Conservation (phyloP, 306 rosid genomes). For the Macrotyloma uniflorum region DNA sequence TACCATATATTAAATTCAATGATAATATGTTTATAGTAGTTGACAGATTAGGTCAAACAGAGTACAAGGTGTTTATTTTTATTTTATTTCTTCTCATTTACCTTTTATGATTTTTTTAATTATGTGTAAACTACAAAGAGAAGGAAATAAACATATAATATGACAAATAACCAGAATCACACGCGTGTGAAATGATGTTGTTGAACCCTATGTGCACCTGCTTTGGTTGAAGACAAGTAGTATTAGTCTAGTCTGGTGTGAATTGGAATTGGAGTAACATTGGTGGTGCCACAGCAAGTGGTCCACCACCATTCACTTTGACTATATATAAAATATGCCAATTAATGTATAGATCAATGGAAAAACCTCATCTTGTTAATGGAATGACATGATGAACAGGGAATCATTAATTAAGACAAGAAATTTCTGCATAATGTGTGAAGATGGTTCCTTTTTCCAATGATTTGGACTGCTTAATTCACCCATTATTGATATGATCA, state of each 20-base stretch:
- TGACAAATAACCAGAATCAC: background rate
- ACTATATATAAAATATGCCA: background rate
- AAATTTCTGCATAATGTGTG: background rate
- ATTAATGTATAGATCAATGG: background rate
- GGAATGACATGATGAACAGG: background rate
- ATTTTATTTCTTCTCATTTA: background rate
- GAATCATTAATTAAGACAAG: background rate
- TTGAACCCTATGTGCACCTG: background rate
- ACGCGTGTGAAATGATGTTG: constrained; percentile 7
- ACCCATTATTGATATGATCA: background rate
- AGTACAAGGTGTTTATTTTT: background rate
- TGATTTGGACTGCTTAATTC: background rate
- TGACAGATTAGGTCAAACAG: background rate
- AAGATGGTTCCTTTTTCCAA: background rate
- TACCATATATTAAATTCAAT: background rate
- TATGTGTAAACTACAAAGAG: background rate
- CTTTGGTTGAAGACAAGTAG: constrained; percentile 2
- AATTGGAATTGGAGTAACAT: background rate
- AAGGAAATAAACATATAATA: background rate
- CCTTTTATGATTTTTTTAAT: background rate
- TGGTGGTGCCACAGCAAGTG: background rate
- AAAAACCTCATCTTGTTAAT: background rate
- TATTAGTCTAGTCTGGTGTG: background rate
- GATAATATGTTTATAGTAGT: background rate
- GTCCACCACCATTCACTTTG: constrained; percentile 1